Conservation (phyloP, 2,329 filamentous ascomycete genomes). For the Monilinia vaccinii-corymbosi region DNA sequence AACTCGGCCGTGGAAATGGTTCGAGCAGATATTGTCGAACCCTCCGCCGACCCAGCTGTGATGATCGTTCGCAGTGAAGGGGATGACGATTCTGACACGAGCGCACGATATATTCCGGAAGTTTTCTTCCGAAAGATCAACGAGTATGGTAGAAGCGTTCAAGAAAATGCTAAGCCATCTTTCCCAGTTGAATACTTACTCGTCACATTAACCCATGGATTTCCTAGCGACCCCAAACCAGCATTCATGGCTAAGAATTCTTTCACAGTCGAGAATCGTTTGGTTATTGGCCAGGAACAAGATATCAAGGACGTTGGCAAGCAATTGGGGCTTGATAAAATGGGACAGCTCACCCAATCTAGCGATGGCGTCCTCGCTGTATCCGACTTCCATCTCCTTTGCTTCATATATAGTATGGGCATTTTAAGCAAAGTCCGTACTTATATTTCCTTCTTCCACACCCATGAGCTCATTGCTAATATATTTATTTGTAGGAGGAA, state of each 20-base stretch:
- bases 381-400: constrained; percentile 92
- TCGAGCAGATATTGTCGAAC: constrained; percentile 85
- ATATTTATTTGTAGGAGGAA: constrained; percentile 59
- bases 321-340: constrained; percentile 51
- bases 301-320: constrained; percentile 62
- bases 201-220: constrained; percentile 92
- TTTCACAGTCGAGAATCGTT: constrained; percentile 89
- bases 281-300: constrained; percentile 76
- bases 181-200: constrained; percentile 97
- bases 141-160: constrained; percentile 91
- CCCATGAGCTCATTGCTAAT: neutral
- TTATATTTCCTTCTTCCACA: constrained; percentile 15
- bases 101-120: constrained; percentile 85
- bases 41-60: constrained; percentile 81
- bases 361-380: constrained; percentile 56
- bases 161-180: constrained; percentile 91
- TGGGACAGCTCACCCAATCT: constrained; percentile 47
- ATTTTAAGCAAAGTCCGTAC: constrained; percentile 71
- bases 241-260: constrained; percentile 56
- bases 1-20: constrained; percentile 98
- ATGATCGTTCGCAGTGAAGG: constrained; percentile 95
- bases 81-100: constrained; percentile 58
- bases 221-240: constrained; percentile 72
- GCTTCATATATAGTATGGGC: constrained; percentile 71
- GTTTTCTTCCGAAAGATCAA: constrained; percentile 95